Evolutionary conservation across 768 basidiomycete species (phyloP).

Genomic region (Russula sp.): DNA sequence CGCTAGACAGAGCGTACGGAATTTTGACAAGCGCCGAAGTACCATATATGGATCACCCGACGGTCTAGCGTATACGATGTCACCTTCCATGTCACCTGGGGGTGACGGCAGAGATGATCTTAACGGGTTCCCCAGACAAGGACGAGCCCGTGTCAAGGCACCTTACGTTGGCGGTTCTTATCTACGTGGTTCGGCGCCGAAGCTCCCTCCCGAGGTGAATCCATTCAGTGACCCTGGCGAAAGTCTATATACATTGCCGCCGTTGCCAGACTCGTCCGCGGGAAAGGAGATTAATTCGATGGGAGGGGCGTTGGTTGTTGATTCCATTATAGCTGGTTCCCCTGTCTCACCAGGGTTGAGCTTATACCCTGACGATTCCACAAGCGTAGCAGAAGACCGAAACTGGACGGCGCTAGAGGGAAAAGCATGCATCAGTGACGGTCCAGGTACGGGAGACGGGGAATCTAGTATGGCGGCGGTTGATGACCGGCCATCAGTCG

Average conservation of each 20-base stretch:
- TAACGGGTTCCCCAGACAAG: slow-evolving; percentile 24
- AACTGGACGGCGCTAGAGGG: slow-evolving; percentile 22
- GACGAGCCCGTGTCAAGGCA: slow-evolving; percentile 61
- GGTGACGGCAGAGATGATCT: slow-evolving; percentile 24
- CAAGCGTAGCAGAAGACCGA: slow-evolving; percentile 47
- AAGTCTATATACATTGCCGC: slow-evolving; percentile 26
- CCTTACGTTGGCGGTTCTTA: slow-evolving; percentile 51
- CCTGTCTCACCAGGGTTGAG: slow-evolving; percentile 48
- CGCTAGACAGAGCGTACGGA: slow-evolving; percentile 14
- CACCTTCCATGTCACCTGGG: slow-evolving; percentile 25
- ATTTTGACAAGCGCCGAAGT: slow-evolving; percentile 14
- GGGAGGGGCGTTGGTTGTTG: slow-evolving; percentile 32
- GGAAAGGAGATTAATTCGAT: slow-evolving; percentile 34
- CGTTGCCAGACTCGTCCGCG: slow-evolving; percentile 24
- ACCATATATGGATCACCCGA: slow-evolving; percentile 19
- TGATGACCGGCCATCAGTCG: neutral
- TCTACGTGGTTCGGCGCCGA: slow-evolving; percentile 43
- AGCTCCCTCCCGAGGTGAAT: slow-evolving; percentile 27
- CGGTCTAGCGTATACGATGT: slow-evolving; percentile 18
- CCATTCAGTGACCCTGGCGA: slow-evolving; percentile 30
- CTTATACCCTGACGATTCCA: slow-evolving; percentile 64
- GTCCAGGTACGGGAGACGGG: slow-evolving; percentile 27
- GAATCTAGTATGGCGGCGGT: neutral
- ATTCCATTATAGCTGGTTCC: slow-evolving; percentile 31
- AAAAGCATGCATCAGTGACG: neutral